These are phyloP conservation scores for Aspergillus homomorphus DNA, from an alignment of 495 filamentous ascomycete genomes.

Conservation along the genomic window DNA sequence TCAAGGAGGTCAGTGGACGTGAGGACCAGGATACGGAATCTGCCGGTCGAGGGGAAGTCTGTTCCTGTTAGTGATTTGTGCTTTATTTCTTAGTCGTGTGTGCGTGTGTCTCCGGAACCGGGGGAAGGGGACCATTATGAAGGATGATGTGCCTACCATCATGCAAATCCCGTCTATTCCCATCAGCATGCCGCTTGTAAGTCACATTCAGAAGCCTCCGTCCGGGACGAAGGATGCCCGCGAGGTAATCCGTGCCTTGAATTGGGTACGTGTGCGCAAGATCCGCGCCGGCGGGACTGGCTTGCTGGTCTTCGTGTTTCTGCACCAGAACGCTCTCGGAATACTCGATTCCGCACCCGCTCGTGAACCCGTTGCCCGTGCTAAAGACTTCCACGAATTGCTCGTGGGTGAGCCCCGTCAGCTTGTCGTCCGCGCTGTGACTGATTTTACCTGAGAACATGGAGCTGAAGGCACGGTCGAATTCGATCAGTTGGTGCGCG, in stretches of 20 bases:
- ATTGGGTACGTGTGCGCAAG: slow-evolving; percentile 22
- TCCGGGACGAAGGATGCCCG: slow-evolving; percentile 36
- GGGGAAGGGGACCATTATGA: not conserved
- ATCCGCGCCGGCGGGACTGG: not conserved
- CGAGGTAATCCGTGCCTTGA: slow-evolving; percentile 42
- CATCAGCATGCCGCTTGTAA: slow-evolving; percentile 46
- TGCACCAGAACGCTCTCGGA: slow-evolving; percentile 38
- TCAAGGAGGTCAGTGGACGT: slow-evolving; percentile 36
- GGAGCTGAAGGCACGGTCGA: slow-evolving; percentile 59
- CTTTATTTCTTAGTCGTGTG: not conserved
- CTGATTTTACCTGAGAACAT: slow-evolving; percentile 51
- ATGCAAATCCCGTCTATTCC: slow-evolving; percentile 42
- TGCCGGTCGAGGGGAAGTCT: slow-evolving; percentile 44
- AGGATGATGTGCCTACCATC: slow-evolving; percentile 38
- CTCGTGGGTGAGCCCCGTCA: slow-evolving; percentile 43
- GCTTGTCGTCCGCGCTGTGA: slow-evolving; percentile 24
- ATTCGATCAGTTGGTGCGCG: slow-evolving; percentile 70
- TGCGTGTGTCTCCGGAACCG: not conserved
- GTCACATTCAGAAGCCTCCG: slow-evolving; percentile 35
- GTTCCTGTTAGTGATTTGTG: not conserved
- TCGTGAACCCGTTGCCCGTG: slow-evolving; percentile 45
- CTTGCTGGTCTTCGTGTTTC: slow-evolving; percentile 8
- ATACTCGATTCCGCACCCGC: slow-evolving; percentile 48
- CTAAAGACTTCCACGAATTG: slow-evolving; percentile 52
- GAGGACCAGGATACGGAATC: slow-evolving; percentile 46